A percentile compares a stretch with the other conserved stretches of the same genome.
These are phyloP conservation scores for Lactuca sativa DNA, from an alignment of 129 eudicot species.

Conservation along the genomic window DNA sequence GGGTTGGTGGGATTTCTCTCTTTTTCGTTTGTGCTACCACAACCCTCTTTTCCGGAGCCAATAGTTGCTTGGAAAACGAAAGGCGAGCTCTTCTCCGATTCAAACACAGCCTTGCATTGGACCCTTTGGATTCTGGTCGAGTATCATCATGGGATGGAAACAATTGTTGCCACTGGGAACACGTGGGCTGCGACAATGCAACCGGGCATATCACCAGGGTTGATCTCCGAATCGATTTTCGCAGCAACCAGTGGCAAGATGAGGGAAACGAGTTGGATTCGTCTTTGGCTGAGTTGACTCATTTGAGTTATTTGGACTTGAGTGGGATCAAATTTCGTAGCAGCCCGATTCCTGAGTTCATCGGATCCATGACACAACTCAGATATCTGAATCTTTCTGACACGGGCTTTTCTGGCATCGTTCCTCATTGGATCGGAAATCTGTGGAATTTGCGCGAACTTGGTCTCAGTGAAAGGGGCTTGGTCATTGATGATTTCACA, in stretches of 20 bases:
- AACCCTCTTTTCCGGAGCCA: conserved; percentile 4
- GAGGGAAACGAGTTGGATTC: conserved; percentile 11
- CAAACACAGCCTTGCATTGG: conserved; percentile 27
- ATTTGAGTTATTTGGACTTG: conserved; percentile 32
- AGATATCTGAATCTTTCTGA: conserved; percentile 26
- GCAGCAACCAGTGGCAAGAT: neutral
- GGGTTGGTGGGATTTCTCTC: conserved; percentile 13
- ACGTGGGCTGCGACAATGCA: conserved; percentile 29
- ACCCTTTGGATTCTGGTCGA: neutral
- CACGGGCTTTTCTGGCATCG: conserved; percentile 20
- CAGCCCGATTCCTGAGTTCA: conserved; percentile 28
- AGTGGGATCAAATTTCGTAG: conserved; percentile 19
- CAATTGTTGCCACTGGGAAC: conserved; percentile 42
- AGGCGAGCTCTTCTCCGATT: conserved; percentile 37
- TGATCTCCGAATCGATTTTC: conserved; percentile 22
- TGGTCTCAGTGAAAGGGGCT: conserved; percentile 14
- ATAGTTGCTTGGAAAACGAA: conserved; percentile 30
- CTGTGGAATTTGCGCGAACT: conserved; percentile 26
- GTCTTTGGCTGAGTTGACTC: conserved; percentile 26
- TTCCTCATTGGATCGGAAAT: conserved; percentile 39
- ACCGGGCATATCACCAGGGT: conserved; percentile 28
- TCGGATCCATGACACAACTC: conserved; percentile 30
- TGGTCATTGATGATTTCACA: conserved; percentile 21
- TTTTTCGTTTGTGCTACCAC: conserved; percentile 25
- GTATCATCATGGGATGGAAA: conserved; percentile 40